Evolutionary conservation across 1,139 yeast species (phyloP).

Genomic region (Taphrina communis): DNA sequence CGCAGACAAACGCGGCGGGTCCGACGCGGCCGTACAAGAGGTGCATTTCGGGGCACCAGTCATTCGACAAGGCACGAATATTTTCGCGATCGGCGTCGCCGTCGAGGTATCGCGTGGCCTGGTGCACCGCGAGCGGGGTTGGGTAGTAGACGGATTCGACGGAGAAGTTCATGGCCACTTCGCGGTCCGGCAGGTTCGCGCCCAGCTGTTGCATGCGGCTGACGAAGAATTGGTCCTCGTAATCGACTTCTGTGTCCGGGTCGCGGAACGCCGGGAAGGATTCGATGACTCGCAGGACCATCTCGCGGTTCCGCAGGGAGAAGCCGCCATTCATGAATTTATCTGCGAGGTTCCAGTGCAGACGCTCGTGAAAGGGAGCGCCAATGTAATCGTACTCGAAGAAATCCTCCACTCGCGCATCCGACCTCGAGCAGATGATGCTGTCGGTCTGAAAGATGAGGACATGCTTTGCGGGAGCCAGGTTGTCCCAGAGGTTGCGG

Average conservation of each 20-base stretch:
- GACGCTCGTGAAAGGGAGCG: conserved; percentile 25
- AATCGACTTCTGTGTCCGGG: neutral
- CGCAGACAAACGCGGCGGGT: conserved; percentile 27
- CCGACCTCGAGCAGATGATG: conserved; percentile 28
- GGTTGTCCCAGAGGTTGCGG: conserved; percentile 32
- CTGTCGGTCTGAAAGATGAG: conserved; percentile 31
- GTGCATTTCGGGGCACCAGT: conserved; percentile 39
- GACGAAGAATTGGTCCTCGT: conserved; percentile 35
- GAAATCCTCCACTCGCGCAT: conserved; percentile 29
- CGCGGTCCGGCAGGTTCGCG: conserved; percentile 17
- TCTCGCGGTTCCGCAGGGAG: conserved; percentile 21
- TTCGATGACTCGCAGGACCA: conserved; percentile 23
- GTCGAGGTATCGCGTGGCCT: conserved; percentile 13
- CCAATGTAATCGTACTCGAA: conserved; percentile 34
- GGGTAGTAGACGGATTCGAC: conserved; percentile 35
- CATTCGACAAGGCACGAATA: conserved; percentile 3
- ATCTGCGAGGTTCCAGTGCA: neutral
- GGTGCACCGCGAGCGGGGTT: conserved; percentile 34
- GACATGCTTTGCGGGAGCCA: conserved; percentile 36
- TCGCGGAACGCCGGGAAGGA: conserved; percentile 8
- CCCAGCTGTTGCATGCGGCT: conserved; percentile 5
- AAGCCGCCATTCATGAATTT: conserved; percentile 36
- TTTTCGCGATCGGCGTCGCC: conserved; percentile 3
- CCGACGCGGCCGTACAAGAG: conserved; percentile 22
- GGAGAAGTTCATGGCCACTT: conserved; percentile 24